phyloP scores from a whole-genome alignment of 805 yeast genomes.

The Vanderwaltozyma verrucispora region DNA sequence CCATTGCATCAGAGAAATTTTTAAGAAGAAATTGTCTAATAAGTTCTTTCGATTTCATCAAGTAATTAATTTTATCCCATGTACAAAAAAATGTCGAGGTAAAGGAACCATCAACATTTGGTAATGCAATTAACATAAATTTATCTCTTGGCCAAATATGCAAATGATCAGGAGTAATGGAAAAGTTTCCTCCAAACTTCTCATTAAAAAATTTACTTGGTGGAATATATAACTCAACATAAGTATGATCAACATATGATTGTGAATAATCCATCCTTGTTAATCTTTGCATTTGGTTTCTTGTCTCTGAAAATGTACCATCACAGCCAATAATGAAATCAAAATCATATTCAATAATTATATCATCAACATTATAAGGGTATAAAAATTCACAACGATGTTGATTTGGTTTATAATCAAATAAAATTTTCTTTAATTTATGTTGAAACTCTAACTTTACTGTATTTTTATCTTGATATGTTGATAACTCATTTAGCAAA shows the following conservation, averaged over 20 bases:
- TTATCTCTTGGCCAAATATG: constrained; percentile 90
- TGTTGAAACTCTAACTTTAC: constrained; percentile 38
- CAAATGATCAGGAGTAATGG: constrained; percentile 60
- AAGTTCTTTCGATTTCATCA: constrained; percentile 33
- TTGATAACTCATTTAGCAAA: constrained; percentile 53
- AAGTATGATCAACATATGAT: constrained; percentile 74
- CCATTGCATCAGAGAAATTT: constrained; percentile 68
- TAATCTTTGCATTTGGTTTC: constrained; percentile 56
- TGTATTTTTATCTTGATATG: constrained; percentile 8
- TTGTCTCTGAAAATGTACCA: constrained; percentile 69
- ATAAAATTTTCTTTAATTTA: constrained; percentile 40
- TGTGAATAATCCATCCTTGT: constrained; percentile 63
- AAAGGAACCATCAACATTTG: constrained; percentile 78
- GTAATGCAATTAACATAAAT: constrained; percentile 82
- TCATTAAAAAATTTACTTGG: constrained; percentile 31
- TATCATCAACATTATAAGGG: constrained; percentile 12
- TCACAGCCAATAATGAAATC: constrained; percentile 76
- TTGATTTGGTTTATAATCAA: constrained; percentile 13
- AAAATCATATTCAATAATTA: constrained; percentile 18
- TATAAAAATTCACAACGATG: constrained; percentile 12
- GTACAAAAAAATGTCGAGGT: constrained; percentile 87
- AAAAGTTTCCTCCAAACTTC: constrained; percentile 31
- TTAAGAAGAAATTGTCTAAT: constrained; percentile 43
- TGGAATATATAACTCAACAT: constrained; percentile 71
- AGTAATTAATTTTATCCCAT: constrained; percentile 49